A percentile compares a stretch with the other conserved stretches of the same genome.
Conservation (phyloP, 1,284 basidiomycete species). For the Phlebopus sp. region DNA sequence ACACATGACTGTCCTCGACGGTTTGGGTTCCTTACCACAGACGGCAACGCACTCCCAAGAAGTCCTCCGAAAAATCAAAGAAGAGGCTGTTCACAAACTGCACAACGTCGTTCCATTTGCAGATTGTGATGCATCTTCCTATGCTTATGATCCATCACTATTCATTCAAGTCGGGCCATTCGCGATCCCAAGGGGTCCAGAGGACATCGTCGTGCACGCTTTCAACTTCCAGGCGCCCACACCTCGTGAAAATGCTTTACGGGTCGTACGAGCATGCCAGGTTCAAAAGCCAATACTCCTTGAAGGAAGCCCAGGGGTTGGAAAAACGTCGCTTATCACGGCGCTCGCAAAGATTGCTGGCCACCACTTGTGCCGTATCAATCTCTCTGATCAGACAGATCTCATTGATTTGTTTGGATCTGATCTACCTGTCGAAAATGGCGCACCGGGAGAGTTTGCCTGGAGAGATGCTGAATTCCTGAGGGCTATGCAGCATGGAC, state of each 20-base stretch:
- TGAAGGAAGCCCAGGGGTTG: conserved; percentile 98
- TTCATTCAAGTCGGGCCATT: conserved; percentile 76
- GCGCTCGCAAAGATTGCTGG: conserved; percentile 85
- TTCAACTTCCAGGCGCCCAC: conserved; percentile 93
- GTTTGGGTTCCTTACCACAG: conserved; percentile 76
- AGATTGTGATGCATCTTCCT: conserved; percentile 25
- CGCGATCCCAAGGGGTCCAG: conserved; percentile 61
- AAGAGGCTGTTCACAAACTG: conserved; percentile 47
- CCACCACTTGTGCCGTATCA: conserved; percentile 89
- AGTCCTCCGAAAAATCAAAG: conserved; percentile 47
- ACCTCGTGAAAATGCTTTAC: conserved; percentile 84
- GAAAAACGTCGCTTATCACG: conserved; percentile 93
- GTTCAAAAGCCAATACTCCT: conserved; percentile 90
- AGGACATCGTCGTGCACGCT: conserved; percentile 32
- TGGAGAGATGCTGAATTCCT: conserved; percentile 99
- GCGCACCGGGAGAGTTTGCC: conserved; percentile 87
- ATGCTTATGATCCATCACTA: conserved; percentile 34
- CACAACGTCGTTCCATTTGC: conserved; percentile 50
- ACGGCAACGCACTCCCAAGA: conserved; percentile 53
- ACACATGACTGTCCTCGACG: conserved; percentile 84
- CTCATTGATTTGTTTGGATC: conserved; percentile 96
- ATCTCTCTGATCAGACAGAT: conserved; percentile 98
- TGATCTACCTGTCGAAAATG: conserved; percentile 93
- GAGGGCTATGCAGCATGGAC: conserved; percentile 86
- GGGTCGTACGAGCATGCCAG: conserved; percentile 89